phyloP scores from a whole-genome alignment of 2,329 filamentous ascomycete genomes.

The Penicillium rolfsii region DNA sequence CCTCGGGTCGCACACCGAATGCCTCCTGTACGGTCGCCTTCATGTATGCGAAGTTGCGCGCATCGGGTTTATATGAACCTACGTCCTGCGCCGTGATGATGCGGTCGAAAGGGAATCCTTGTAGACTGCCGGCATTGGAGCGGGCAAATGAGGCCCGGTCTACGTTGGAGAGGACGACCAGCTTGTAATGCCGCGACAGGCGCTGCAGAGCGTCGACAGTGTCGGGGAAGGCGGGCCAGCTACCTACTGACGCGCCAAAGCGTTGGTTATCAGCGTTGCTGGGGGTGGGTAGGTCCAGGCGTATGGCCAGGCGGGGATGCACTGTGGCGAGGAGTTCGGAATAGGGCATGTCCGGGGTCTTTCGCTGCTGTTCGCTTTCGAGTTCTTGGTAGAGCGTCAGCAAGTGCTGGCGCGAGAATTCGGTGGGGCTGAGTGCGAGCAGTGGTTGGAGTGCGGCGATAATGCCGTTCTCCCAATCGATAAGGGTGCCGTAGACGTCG shows the following conservation, averaged over 20 bases:
- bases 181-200: conserved; percentile 56
- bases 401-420: conserved; percentile 37
- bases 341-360: conserved; percentile 63
- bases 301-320: conserved; percentile 40
- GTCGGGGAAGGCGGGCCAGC: conserved; percentile 62
- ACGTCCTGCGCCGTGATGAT: conserved; percentile 73
- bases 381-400: conserved; percentile 33
- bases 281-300: conserved; percentile 31
- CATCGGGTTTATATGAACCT: conserved; percentile 70
- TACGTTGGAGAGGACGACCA: conserved; percentile 62
- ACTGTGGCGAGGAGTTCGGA: conserved; percentile 59
- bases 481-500: conserved; percentile 78
- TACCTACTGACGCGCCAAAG: conserved; percentile 55
- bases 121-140: conserved; percentile 54
- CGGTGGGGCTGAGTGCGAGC: conserved; percentile 43
- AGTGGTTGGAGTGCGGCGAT: conserved; percentile 54
- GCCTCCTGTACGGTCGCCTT: conserved; percentile 57
- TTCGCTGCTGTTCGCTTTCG: conserved; percentile 54
- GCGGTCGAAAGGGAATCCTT: conserved; percentile 60
- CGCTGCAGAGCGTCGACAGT: conserved; percentile 57
- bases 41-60: conserved; percentile 68
- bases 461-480: conserved; percentile 77
- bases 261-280: conserved; percentile 42
- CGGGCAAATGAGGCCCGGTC: conserved; percentile 56
- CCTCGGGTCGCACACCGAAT: conserved; percentile 59